Base-by-base conservation (phyloP, 192 early-diverging fungal species). In the Umbelopsis isabellina region DNA sequence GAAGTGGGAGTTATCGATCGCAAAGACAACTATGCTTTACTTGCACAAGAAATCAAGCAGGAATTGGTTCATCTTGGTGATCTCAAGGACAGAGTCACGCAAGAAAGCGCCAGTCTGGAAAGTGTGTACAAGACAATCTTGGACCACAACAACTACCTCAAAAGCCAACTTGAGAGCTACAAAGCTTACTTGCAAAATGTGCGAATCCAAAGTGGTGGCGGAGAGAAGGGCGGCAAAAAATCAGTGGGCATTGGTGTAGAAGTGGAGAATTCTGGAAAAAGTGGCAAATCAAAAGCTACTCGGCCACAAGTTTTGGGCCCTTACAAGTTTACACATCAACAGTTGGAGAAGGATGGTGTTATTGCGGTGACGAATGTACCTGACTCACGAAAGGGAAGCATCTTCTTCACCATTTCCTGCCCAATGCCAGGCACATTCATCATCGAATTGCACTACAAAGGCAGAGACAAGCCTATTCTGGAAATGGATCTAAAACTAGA, bases 401-500 rank as follows among this genome's bases (percentile, higher is more conserved):
- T 98, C 53, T 97, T 87, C 78, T 96, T 98, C 81, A 90, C 89
- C 70, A 93, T 98, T 52, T 85, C 85, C 44, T 95, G 92, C 46
- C 96, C 96, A 41, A 84, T 91, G 41, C 89, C 93, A 2, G 95
- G 95, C 13, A 93, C 93, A 33, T 98, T 94, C 72, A 88, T 97
- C 30, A 97, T 97, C 75, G 88, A 89, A 8, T 83, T 98, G 67
- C 88, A 93, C 68, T 96, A 92, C 74, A 95, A 94, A 82, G 94
- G 94, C 30, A 86, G 96, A 33, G 95, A 97, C 47, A 93, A 94
- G 66, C 88, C 96, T 0, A 96, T 98, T 44, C 75, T 98, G 69
- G 94, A 96, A 80, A 98, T 98, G 95, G 95, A 98, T 76, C 85
- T 98, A 70, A 91, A 95, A 67, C 80, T 98, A 50, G 91, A 92